Base-by-base conservation (phyloP, 2,329 filamentous ascomycete genomes). In the Davidsoniella eucalypti region DNA sequence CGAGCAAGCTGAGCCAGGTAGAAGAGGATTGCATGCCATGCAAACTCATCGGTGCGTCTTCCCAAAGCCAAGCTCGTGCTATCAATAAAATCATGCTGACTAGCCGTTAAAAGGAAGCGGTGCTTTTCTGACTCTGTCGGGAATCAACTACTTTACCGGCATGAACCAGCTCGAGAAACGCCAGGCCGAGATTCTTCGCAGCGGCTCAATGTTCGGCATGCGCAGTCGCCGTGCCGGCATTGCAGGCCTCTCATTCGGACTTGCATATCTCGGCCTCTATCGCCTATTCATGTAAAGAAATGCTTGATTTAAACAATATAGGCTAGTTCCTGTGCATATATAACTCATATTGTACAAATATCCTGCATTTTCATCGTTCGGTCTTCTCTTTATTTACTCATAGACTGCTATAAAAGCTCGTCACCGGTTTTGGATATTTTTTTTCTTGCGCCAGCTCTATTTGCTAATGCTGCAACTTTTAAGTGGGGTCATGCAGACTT, bases 141-240 rank as follows among this genome's bases (percentile, higher is more conserved):
- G 72, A 1, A 92, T 88, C 65, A 87, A 79, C 63, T 88, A 87
- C 65, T 69, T 78, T 54, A 84, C 82, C 2, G 85, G 85, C 52
- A 82, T 80, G 64, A 69, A 70, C 47, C 83, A 88, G 63, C 74
- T 92, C 26, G 72, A 78, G 57, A 69, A 72, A 57, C 80, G 85
- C 61, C 71, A 74, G 54, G 69, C 71, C n/a, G 64, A 67, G 53
- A 85, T 88, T 54, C 65, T 86, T 52, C 70, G 75, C 60, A 84
- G 81, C 65, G 75, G 76, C 44, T 82, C 80, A 23, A 72, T 77
- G 57, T 80, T 87, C 59, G 82, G 83, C 54, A 80, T 87, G 72
- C 74, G 75, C 55, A 82, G 80, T 57, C 74, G 84, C 53, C 75
- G 74, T 57, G 57, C 78, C 37, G 83, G 82, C 43, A 81, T 88